A percentile compares a stretch with the other conserved stretches of the same genome.
These are phyloP conservation scores for Puya raimondii DNA, from an alignment of 176 grass and related monocot genomes.

Conservation along the genomic window DNA sequence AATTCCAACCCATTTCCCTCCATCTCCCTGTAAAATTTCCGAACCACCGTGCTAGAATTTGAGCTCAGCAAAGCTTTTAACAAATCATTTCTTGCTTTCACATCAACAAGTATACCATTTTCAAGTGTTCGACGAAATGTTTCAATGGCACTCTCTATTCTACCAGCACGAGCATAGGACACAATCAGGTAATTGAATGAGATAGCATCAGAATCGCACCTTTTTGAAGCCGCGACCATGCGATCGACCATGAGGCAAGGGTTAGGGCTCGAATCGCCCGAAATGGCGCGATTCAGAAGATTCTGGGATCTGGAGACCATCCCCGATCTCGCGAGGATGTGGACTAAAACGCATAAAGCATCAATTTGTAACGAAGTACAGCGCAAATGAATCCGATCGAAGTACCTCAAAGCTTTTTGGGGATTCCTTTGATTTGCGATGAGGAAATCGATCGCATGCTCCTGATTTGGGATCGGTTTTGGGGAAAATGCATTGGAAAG, in stretches of 20 bases:
- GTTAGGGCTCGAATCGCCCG: neutral
- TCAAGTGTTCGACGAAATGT: conserved; percentile 39
- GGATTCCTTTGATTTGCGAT: conserved; percentile 14
- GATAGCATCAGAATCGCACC: conserved; percentile 11
- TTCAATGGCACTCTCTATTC: conserved; percentile 13
- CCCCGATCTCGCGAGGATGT: conserved; percentile 28
- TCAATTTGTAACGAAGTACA: neutral
- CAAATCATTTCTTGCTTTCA: conserved; percentile 41
- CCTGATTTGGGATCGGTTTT: conserved; percentile 20
- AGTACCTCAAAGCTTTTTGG: conserved; percentile 15
- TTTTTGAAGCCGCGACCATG: conserved; percentile 16
- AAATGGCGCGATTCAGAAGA: conserved; percentile 13
- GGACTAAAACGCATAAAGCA: conserved; percentile 19
- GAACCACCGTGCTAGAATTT: conserved; percentile 27
- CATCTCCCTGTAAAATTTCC: conserved; percentile 43
- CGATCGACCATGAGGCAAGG: conserved; percentile 21
- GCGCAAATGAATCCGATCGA: neutral
- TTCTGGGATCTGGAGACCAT: neutral
- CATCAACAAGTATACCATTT: conserved; percentile 21
- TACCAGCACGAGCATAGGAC: conserved; percentile 19
- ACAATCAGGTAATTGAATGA: conserved; percentile 24
- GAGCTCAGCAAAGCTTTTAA: conserved; percentile 26
- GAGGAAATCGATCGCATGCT: conserved; percentile 6
- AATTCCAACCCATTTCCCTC: conserved; percentile 26
- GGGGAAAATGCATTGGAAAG: conserved; percentile 8